A percentile compares a stretch with the other conserved stretches of the same genome.
Evolutionary conservation across 768 basidiomycete genomes (phyloP).

Genomic region (Strobilomyces dryophilus): DNA sequence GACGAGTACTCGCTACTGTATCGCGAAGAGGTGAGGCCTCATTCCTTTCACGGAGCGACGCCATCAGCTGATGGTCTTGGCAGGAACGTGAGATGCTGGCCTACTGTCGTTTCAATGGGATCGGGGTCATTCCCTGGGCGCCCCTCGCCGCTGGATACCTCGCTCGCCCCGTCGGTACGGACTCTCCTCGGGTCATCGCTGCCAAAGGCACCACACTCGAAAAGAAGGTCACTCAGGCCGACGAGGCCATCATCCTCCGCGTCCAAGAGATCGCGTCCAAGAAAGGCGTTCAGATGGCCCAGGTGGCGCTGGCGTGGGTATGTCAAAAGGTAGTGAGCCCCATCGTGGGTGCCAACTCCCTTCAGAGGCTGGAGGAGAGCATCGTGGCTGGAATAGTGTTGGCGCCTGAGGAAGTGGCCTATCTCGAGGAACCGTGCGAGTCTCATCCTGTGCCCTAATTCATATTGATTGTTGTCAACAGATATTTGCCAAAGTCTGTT

Average conservation of each 20-base stretch:
- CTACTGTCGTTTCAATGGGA: slow-evolving; percentile 46
- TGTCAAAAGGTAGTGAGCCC: slow-evolving; percentile 39
- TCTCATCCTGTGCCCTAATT: neutral
- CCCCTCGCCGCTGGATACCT: slow-evolving; percentile 41
- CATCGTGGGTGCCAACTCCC: slow-evolving; percentile 38
- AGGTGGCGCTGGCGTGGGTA: slow-evolving; percentile 43
- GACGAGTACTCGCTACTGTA: slow-evolving; percentile 33
- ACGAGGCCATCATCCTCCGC: slow-evolving; percentile 26
- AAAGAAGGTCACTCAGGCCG: slow-evolving; percentile 22
- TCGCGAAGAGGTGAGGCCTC: neutral
- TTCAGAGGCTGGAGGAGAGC: slow-evolving; percentile 27
- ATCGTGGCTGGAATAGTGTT: slow-evolving; percentile 23
- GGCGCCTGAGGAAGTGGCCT: slow-evolving; percentile 27
- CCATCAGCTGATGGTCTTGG: neutral
- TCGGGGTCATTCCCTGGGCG: slow-evolving; percentile 50
- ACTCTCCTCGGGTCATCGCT: slow-evolving; percentile 18
- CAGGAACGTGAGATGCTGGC: slow-evolving; percentile 44
- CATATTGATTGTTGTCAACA: slow-evolving; percentile 6
- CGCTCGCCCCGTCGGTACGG: slow-evolving; percentile 32
- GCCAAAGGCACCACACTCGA: slow-evolving; percentile 24
- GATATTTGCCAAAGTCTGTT: slow-evolving; percentile 15
- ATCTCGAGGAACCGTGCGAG: slow-evolving; percentile 14
- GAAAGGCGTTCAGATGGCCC: slow-evolving; percentile 39
- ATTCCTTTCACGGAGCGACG: neutral
- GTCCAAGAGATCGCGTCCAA: slow-evolving; percentile 38